Conservation (phyloP, 2,329 filamentous ascomycete genomes). For the Hypoxylon sp. region DNA sequence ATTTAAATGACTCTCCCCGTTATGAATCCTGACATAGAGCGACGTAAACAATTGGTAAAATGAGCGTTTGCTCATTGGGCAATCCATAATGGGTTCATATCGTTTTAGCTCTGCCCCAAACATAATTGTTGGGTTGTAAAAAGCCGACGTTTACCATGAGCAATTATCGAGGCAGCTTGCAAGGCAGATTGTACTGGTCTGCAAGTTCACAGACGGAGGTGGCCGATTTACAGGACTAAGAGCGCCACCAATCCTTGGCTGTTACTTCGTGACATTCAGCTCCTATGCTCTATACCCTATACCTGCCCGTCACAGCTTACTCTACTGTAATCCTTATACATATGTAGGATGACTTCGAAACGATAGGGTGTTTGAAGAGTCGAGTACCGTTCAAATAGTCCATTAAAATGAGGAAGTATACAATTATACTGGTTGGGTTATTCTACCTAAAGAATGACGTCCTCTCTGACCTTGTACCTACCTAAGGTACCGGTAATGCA, state of each 20-base stretch:
- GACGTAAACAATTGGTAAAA: neutral
- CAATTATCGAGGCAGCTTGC: constrained; percentile 23
- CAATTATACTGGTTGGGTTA: neutral
- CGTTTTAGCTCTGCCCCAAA: neutral
- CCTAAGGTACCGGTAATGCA: neutral
- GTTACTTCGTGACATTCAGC: constrained; percentile 18
- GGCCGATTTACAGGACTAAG: constrained; percentile 18
- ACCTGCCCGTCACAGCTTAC: constrained; percentile 10
- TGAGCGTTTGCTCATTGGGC: neutral
- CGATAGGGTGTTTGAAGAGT: neutral
- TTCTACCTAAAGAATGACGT: neutral
- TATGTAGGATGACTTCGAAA: neutral
- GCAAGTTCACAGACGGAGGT: constrained; percentile 7
- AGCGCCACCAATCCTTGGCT: constrained; percentile 24
- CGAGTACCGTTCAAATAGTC: neutral
- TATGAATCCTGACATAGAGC: neutral
- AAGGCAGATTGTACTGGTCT: constrained; percentile 29
- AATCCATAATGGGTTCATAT: constrained; percentile 13
- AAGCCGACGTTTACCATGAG: constrained; percentile 1
- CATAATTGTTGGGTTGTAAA: constrained; percentile 2
- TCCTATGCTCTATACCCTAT: constrained; percentile 5
- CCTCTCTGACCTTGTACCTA: neutral
- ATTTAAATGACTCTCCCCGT: neutral
- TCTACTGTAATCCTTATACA: neutral
- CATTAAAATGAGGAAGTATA: neutral